phyloP scores from a whole-genome alignment of 202 grass and related monocot species.

The Tripidium arundinaceum region DNA sequence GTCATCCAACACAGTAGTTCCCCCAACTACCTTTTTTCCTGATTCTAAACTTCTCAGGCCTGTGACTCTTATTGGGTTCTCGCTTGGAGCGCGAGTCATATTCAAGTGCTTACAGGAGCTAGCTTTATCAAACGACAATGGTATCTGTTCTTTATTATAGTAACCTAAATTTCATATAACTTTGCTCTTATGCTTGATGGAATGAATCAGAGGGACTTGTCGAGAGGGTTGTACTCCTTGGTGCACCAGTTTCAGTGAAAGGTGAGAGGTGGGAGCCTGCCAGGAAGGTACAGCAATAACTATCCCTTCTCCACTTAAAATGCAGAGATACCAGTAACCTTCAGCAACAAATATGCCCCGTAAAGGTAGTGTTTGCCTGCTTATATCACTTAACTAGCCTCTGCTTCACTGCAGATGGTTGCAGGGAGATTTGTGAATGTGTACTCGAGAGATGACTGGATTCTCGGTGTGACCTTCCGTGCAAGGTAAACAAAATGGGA shows the following conservation, averaged over 20 bases:
- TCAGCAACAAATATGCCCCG: neutral
- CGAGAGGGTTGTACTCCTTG: constrained; percentile 88
- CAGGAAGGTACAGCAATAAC: constrained; percentile 57
- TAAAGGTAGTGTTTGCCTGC: neutral
- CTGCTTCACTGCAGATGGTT: constrained; percentile 56
- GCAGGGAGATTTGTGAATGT: constrained; percentile 85
- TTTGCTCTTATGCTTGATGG: constrained; percentile 17
- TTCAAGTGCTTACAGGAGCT: constrained; percentile 91
- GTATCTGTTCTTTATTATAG: constrained; percentile 34
- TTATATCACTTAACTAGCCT: neutral
- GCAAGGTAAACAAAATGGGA: constrained; percentile 51
- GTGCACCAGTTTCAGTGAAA: constrained; percentile 80
- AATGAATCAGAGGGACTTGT: constrained; percentile 72
- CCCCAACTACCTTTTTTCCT: neutral
- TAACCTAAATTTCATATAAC: neutral
- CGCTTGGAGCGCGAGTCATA: constrained; percentile 86
- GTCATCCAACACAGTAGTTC: constrained; percentile 3
- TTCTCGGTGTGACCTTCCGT: constrained; percentile 93
- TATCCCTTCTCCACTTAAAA: neutral
- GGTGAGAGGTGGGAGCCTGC: constrained; percentile 75
- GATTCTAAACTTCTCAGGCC: constrained; percentile 49
- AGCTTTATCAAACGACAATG: constrained; percentile 67
- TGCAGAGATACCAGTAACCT: neutral
- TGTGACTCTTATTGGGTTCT: constrained; percentile 90
- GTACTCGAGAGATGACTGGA: constrained; percentile 92